Evolutionary conservation across 208 protist genomes (phyloP).

Genomic region (Trichomonas vaginalis): DNA sequence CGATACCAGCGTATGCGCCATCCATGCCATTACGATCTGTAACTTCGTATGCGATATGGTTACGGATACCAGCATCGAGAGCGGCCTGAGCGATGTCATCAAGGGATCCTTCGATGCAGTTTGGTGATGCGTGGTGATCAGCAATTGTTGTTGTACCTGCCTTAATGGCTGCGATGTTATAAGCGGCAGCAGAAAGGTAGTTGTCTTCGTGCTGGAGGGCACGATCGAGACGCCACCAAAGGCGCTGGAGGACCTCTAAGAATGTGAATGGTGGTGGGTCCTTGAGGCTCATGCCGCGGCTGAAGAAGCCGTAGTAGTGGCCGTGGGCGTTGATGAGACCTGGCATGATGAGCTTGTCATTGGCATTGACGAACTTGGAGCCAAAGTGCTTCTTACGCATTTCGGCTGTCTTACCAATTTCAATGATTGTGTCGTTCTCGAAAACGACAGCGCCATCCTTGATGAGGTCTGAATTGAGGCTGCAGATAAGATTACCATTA

Average conservation of each 20-base stretch:
- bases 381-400: background rate
- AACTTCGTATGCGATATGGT: conserved; percentile 16
- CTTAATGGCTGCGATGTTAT: background rate
- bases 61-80: background rate
- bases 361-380: background rate
- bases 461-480: background rate
- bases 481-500: background rate
- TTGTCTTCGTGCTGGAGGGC: background rate
- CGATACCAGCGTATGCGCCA: background rate
- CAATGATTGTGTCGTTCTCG: background rate
- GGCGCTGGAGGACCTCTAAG: background rate
- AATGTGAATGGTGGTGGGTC: background rate
- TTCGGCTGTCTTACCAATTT: background rate
- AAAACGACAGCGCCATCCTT: background rate
- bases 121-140: background rate
- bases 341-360: background rate
- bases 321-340: background rate
- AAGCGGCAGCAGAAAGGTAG: background rate
- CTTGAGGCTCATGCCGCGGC: background rate
- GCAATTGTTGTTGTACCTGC: background rate
- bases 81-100: conserved; percentile 7
- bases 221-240: conserved; percentile 7
- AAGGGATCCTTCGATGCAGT: background rate
- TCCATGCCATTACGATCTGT: background rate
- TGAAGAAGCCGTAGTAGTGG: conserved; percentile 4